Conservation (phyloP, 2,329 filamentous ascomycete genomes). For the Dothiorella sarmentorum region DNA sequence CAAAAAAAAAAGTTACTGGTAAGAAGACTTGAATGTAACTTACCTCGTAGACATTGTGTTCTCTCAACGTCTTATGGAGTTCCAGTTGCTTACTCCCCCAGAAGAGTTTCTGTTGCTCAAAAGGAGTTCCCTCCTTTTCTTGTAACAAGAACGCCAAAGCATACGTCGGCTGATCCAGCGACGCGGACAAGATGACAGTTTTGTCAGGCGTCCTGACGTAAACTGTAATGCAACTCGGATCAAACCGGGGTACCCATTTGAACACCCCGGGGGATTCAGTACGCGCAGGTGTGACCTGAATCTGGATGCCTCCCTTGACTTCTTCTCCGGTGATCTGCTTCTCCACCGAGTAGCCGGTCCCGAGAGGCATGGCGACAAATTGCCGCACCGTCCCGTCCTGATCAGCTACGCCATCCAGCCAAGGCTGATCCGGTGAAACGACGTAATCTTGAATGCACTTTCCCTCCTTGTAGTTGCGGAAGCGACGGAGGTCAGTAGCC, state of each 20-base stretch:
- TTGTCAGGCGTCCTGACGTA: background rate
- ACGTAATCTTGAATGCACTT: slow-evolving; percentile 43
- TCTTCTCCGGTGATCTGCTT: slow-evolving; percentile 46
- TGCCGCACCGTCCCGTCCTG: slow-evolving; percentile 41
- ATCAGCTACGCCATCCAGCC: slow-evolving; percentile 43
- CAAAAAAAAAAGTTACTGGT: no score
- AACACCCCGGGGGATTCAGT: no score
- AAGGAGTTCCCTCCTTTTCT: background rate
- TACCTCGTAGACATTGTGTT: no score
- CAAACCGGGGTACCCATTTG: no score
- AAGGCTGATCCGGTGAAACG: slow-evolving; percentile 38
- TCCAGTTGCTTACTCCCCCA: background rate
- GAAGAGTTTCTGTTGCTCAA: background rate
- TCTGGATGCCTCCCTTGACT: slow-evolving; percentile 40
- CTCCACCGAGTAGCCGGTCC: slow-evolving; percentile 45
- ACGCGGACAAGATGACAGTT: background rate
- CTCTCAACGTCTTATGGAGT: slow-evolving; percentile 31
- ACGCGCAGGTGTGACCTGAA: slow-evolving; percentile 27
- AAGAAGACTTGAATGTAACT: no score
- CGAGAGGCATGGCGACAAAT: slow-evolving; percentile 48
- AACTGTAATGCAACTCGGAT: background rate
- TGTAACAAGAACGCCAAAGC: background rate
- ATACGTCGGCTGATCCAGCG: background rate
- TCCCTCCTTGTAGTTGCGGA: slow-evolving; percentile 27
- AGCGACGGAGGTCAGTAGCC: slow-evolving; percentile 21